phyloP scores from a whole-genome alignment of 805 yeast species.

The Lachancea sp. region DNA sequence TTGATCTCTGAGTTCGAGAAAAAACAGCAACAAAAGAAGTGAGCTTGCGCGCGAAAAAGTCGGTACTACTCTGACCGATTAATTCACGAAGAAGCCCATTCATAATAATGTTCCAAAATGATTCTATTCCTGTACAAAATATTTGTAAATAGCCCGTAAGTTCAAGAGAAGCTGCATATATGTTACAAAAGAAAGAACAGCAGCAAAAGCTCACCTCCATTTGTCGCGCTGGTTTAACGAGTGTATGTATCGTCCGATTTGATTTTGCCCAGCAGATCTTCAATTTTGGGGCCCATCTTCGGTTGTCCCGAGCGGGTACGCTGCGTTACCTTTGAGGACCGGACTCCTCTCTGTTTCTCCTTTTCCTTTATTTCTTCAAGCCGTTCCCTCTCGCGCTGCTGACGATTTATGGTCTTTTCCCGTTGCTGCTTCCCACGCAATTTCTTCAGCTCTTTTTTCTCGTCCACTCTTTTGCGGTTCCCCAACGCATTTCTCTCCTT shows the following conservation, averaged over 20 bases:
- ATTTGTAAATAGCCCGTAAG: conserved; percentile 12
- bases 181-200: neutral
- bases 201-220: neutral
- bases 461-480: conserved; percentile 28
- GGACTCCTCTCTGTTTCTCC: conserved; percentile 38
- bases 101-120: no score
- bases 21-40: conserved; percentile 40
- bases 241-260: conserved; percentile 40
- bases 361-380: conserved; percentile 35
- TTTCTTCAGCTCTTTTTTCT: conserved; percentile 33
- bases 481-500: conserved; percentile 19
- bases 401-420: conserved; percentile 32
- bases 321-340: conserved; percentile 40
- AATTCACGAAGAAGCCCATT: no score
- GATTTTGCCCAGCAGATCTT: conserved; percentile 69
- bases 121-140: conserved; percentile 2
- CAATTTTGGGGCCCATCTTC: conserved; percentile 82
- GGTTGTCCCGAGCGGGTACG: conserved; percentile 81
- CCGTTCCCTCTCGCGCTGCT: conserved; percentile 37
- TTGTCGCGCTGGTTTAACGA: neutral
- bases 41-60: no score
- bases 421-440: conserved; percentile 32
- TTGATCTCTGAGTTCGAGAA: conserved; percentile 77
- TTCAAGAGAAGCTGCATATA: neutral
- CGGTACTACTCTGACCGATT: no score